These are phyloP conservation scores for Calonectria hongkongensis DNA, from an alignment of 2,329 filamentous ascomycete genomes.

Conservation along the genomic window DNA sequence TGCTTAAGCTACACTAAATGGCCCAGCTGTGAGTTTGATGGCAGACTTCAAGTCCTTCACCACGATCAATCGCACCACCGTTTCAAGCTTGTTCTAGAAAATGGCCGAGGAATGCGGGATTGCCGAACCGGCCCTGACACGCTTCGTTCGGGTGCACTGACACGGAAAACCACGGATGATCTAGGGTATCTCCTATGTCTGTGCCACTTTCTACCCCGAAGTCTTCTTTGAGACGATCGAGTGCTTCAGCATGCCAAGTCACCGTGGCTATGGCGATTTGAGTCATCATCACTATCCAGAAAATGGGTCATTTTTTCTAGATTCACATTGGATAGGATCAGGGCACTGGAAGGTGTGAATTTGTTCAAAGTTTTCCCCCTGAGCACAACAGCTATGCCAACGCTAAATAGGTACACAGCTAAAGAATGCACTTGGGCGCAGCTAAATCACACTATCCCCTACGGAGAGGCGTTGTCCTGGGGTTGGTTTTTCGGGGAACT, in stretches of 20 bases:
- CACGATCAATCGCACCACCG: background rate
- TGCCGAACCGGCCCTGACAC: slow-evolving; percentile 49
- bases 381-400: slow-evolving; percentile 68
- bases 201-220: slow-evolving; percentile 76
- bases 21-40: background rate
- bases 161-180: slow-evolving; percentile 68
- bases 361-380: slow-evolving; percentile 67
- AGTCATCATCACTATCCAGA: slow-evolving; percentile 78
- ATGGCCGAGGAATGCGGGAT: background rate
- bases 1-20: background rate
- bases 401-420: slow-evolving; percentile 55
- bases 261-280: slow-evolving; percentile 73
- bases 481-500: too few species aligned
- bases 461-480: too few species aligned
- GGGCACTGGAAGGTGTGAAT: slow-evolving; percentile 69
- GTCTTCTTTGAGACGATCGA: slow-evolving; percentile 73
- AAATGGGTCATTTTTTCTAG: slow-evolving; percentile 75
- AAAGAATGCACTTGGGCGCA: background rate
- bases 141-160: slow-evolving; percentile 77
- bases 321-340: slow-evolving; percentile 74
- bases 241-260: slow-evolving; percentile 69
- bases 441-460: too few species aligned
- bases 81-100: background rate
- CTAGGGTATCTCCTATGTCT: slow-evolving; percentile 70
- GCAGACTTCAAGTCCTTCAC: slow-evolving; percentile 2